phyloP scores from a whole-genome alignment of 768 basidiomycete species.

The Rhizopogon vinicolor region DNA sequence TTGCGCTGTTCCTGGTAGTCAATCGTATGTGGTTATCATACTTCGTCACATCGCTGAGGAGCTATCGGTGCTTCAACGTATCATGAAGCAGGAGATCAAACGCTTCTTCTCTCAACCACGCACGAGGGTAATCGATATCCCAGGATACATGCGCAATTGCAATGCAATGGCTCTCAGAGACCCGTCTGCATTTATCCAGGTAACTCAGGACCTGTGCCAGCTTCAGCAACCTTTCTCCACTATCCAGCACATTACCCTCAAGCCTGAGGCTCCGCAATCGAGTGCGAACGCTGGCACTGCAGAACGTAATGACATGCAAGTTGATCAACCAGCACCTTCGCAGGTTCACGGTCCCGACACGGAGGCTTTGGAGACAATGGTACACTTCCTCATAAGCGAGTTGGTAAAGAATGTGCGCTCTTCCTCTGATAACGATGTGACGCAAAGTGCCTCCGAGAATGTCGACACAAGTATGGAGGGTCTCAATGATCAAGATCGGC shows the following conservation, averaged over 20 bases:
- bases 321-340: conserved; percentile 34
- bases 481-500: conserved; percentile 22
- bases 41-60: conserved; percentile 93
- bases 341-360: conserved; percentile 21
- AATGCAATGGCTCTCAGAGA: conserved; percentile 81
- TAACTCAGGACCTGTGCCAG: conserved; percentile 65
- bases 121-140: conserved; percentile 61
- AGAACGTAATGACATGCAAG: conserved; percentile 51
- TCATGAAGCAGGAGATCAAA: conserved; percentile 83
- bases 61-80: conserved; percentile 47
- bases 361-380: conserved; percentile 51
- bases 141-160: conserved; percentile 70
- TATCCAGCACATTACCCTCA: conserved; percentile 56
- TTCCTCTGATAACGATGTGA: conserved; percentile 26
- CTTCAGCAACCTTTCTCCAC: conserved; percentile 61
- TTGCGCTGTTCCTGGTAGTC: conserved; percentile 58
- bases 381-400: conserved; percentile 73
- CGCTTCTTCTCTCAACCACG: conserved; percentile 76
- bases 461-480: conserved; percentile 11
- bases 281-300: conserved; percentile 5
- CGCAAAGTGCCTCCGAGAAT: conserved; percentile 7
- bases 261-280: conserved; percentile 27
- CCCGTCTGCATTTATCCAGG: conserved; percentile 68
- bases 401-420: conserved; percentile 56
- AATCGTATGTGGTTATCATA: conserved; percentile 81